Base-by-base conservation (phyloP, 345 rosid species). In the Bruguiera parviflora region DNA sequence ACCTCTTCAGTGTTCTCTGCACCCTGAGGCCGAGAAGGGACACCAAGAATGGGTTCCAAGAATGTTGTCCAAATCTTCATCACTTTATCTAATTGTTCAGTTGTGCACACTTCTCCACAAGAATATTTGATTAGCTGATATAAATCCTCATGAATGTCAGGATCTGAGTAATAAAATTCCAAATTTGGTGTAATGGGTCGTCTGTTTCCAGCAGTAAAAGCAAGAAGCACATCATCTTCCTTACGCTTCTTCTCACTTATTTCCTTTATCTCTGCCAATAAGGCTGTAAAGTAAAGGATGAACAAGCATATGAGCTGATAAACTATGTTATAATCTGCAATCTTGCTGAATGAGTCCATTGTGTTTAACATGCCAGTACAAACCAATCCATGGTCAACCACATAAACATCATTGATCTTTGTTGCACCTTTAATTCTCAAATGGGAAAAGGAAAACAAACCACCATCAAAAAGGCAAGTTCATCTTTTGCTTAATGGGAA, bases 41-140 rank as follows among this genome's bases (percentile, higher is more conserved):
- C 88, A 60, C 96, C 94, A 37, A 92, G 79, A 66, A 87, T 65
- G 49, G 96, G 99, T 69, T 92, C 99, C 81, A 95, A 73, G 77
- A 95, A 90, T 22, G 91, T 87, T 63, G 89, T 92, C 97, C 99
- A 95, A 58, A 95, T 82, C 77, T 86, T 92, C 88, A 92, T 86
- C 63, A 92, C 92, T 81, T 90, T 89, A 75, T 92, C 96, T 70
- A 88, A 71, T 82, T 90, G 96, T 68, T 95, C 98, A 24, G 85
- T 74, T 67, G 99, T 77, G 80, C 97, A 95, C 83, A 92, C 91
- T 84, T 95, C 98, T 71, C 86, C 96, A 64, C 96, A 90, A 8
- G 98, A 92, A 83, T 86, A 92, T 81, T 92, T 92, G 75, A 95
- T 83, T 57, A 95, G 96, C 83, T 90, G 97, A 82, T 88, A 95